phyloP scores from a whole-genome alignment of 1,284 basidiomycete genomes.

The Bjerkandera adusta region DNA sequence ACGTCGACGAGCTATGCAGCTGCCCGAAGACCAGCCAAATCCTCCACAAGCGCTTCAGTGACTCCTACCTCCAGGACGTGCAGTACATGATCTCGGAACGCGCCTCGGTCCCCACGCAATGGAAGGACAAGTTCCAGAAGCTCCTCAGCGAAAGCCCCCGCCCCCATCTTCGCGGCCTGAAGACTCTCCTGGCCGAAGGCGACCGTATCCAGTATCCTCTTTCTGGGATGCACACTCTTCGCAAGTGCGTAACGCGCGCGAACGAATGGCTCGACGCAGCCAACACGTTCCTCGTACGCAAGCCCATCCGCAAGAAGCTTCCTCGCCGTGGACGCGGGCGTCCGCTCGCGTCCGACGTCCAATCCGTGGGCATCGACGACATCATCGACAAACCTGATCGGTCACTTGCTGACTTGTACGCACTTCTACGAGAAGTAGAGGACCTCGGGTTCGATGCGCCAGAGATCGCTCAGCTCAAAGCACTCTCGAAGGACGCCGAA shows the following conservation, averaged over 20 bases:
- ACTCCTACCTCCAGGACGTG: conserved; percentile 74
- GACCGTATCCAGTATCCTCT: conserved; percentile 80
- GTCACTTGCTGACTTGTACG: conserved; percentile 63
- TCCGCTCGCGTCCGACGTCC: conserved; percentile 23
- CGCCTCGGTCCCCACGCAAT: conserved; percentile 72
- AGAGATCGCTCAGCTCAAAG: conserved; percentile 62
- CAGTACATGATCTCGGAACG: conserved; percentile 65
- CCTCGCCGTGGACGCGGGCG: conserved; percentile 39
- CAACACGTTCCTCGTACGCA: conserved; percentile 68
- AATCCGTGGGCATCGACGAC: conserved; percentile 44
- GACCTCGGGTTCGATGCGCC: conserved; percentile 77
- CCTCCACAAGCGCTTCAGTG: conserved; percentile 81
- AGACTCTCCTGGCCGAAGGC: conserved; percentile 80
- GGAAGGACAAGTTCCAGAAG: conserved; percentile 72
- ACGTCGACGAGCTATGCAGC: conserved; percentile 77
- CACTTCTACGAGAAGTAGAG: conserved; percentile 68
- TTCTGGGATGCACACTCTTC: conserved; percentile 69
- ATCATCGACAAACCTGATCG: conserved; percentile 66
- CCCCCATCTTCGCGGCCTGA: conserved; percentile 75
- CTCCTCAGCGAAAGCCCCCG: conserved; percentile 65
- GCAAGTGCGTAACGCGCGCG: conserved; percentile 77
- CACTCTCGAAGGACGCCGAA: conserved; percentile 63
- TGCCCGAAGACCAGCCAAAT: conserved; percentile 58
- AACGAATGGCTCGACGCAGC: conserved; percentile 84
- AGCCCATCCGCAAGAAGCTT: conserved; percentile 72